Percentiles rank a stretch among this genome's conserved stretches.
phyloP scores from a whole-genome alignment of 1,139 yeast species.

The Nakaseomyces glabratus region DNA sequence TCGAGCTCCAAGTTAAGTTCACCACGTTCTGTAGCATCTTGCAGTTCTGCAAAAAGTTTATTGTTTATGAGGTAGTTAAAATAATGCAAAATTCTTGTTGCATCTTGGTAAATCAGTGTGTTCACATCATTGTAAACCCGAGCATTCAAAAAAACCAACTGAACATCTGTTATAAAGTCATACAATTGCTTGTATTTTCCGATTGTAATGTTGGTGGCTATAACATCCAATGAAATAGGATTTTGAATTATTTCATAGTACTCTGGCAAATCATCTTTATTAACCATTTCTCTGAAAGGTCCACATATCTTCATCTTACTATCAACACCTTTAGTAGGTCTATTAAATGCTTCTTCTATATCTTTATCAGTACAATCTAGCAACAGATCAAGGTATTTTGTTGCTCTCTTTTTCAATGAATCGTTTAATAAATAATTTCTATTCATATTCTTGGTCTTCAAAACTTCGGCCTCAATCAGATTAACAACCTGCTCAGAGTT shows the following conservation, averaged over 20 bases:
- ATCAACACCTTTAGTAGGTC: constrained; percentile 18
- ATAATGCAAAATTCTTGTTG: constrained; percentile 36
- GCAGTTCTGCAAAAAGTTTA: constrained; percentile 25
- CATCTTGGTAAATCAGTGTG: constrained; percentile 49
- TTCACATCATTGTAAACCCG: constrained; percentile 48
- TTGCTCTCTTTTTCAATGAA: constrained; percentile 22
- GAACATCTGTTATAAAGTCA: constrained; percentile 41
- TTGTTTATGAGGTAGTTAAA: constrained; percentile 21
- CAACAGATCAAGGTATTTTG: constrained; percentile 33
- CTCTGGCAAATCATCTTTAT: constrained; percentile 47
- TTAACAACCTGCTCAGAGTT: constrained; percentile 39
- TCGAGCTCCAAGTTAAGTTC: constrained; percentile 24
- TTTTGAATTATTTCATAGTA: constrained; percentile 45
- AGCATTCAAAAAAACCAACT: constrained; percentile 49
- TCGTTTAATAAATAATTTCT: constrained; percentile 27
- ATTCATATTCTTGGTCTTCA: constrained; percentile 29
- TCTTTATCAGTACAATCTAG: constrained; percentile 36
- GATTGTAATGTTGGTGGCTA: constrained; percentile 37
- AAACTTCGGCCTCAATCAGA: constrained; percentile 27
- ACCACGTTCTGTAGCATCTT: constrained; percentile 28
- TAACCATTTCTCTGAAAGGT: constrained; percentile 52
- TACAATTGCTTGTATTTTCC: constrained; percentile 40
- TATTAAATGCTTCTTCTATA: constrained; percentile 20
- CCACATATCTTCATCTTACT: constrained; percentile 36
- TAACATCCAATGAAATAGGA: constrained; percentile 48